Evolutionary conservation across 208 protist species (phyloP).

Genomic region (Blastocrithidia nonstop): DNA sequence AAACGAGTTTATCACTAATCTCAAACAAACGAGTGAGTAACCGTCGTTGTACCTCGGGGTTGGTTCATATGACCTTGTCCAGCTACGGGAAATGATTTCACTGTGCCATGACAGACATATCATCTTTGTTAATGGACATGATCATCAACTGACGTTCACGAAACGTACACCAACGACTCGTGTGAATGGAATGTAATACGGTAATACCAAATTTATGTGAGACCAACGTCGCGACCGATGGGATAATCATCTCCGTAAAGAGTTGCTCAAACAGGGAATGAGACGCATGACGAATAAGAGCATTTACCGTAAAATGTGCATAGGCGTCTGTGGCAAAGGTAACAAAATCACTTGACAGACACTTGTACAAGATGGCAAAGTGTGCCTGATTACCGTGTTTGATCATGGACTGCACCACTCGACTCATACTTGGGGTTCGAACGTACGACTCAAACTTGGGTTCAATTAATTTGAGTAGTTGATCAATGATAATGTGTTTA

Average conservation of each 20-base stretch:
- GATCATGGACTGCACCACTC: constrained; percentile 84
- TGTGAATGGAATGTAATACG: constrained; percentile 69
- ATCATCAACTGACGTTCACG: constrained; percentile 56
- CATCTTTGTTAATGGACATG: constrained; percentile 75
- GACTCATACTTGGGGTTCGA: constrained; percentile 64
- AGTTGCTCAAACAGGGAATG: constrained; percentile 59
- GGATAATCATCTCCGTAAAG: constrained; percentile 28
- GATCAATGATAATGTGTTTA: constrained; percentile 79
- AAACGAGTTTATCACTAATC: constrained; percentile 76
- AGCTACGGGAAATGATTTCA: constrained; percentile 74
- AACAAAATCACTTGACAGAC: constrained; percentile 40
- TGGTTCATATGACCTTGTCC: constrained; percentile 42
- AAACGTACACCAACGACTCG: constrained; percentile 55
- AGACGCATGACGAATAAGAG: constrained; percentile 67
- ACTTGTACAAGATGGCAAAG: constrained; percentile 34
- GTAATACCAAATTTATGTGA: constrained; percentile 79
- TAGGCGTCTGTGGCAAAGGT: constrained; percentile 62
- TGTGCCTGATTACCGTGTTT: constrained; percentile 72
- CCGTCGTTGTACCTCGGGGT: constrained; percentile 47
- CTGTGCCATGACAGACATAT: constrained; percentile 66
- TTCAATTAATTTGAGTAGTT: constrained; percentile 63
- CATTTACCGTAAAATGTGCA: constrained; percentile 65
- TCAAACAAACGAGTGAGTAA: constrained; percentile 71
- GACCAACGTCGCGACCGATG: constrained; percentile 48
- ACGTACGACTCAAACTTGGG: constrained; percentile 49